These are phyloP conservation scores for Verticillium nubilum DNA, from an alignment of 2,329 filamentous ascomycete genomes.

Conservation along the genomic window DNA sequence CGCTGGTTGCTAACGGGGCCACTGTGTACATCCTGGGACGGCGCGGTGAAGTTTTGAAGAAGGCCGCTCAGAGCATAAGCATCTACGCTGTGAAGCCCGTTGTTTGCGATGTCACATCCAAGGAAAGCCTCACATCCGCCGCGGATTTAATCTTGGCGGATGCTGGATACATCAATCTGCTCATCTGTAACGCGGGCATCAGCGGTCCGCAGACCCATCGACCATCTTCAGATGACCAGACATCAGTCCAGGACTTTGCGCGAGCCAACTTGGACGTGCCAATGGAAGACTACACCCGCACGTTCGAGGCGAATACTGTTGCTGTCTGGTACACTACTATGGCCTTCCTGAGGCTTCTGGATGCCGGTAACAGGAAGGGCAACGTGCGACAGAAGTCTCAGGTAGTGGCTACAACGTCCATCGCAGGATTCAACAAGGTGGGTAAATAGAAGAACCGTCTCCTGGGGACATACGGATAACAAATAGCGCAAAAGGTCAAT, in stretches of 20 bases:
- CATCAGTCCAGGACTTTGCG: background rate
- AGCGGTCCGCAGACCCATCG: constrained; percentile 43
- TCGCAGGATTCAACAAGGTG: constrained; percentile 66
- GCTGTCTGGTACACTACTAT: constrained; percentile 30
- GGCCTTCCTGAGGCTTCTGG: constrained; percentile 54
- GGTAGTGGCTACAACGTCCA: constrained; percentile 66
- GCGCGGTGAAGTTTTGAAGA: constrained; percentile 29
- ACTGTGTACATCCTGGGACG: constrained; percentile 33
- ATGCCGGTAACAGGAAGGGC: constrained; percentile 47
- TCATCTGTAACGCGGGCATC: constrained; percentile 61
- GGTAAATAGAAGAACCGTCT: constrained; percentile 21
- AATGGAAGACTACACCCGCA: constrained; percentile 51
- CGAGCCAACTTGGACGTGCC: constrained; percentile 19
- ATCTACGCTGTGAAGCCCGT: constrained; percentile 20
- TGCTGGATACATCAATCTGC: constrained; percentile 56
- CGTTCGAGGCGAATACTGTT: constrained; percentile 58
- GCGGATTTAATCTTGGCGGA: constrained; percentile 48
- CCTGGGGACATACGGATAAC: background rate
- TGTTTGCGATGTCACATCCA: constrained; percentile 32
- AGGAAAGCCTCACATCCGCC: constrained; percentile 50
- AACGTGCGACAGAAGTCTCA: constrained; percentile 50
- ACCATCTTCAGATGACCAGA: background rate
- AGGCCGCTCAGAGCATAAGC: constrained; percentile 36
- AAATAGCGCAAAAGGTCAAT: constrained; percentile 20
- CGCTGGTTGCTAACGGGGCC: constrained; percentile 16